These are phyloP conservation scores for Vanrija humicola DNA, from an alignment of 1,284 basidiomycete genomes.

Conservation along the genomic window DNA sequence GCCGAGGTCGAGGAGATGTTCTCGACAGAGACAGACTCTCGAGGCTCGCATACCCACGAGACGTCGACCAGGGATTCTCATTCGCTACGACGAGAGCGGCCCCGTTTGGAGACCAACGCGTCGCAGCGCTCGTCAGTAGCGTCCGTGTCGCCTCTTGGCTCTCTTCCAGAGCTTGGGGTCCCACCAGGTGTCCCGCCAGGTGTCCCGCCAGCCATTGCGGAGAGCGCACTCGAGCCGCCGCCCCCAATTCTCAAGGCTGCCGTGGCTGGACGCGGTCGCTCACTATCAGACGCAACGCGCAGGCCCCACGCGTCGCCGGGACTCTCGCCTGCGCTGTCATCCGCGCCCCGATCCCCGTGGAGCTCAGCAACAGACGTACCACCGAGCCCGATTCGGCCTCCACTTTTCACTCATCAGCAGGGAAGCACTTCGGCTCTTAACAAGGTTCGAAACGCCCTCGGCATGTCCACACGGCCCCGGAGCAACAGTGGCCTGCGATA, in stretches of 20 bases:
- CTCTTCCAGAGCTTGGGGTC: constrained; percentile 1
- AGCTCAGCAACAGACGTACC: background rate
- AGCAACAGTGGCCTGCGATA: constrained; percentile 32
- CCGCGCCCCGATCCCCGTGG: constrained; percentile 1
- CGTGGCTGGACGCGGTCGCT: constrained; percentile 7
- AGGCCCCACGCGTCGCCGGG: too few species aligned
- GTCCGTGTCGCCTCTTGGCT: background rate
- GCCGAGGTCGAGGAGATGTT: constrained; percentile 31
- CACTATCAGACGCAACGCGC: constrained; percentile 10
- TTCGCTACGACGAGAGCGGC: background rate
- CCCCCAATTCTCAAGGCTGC: background rate
- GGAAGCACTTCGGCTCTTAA: too few species aligned
- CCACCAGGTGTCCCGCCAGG: too few species aligned
- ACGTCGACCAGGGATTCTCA: too few species aligned
- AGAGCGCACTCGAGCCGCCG: too few species aligned
- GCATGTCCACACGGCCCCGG: constrained; percentile 17
- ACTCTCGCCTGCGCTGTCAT: background rate
- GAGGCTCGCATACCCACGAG: background rate
- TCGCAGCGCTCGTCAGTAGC: background rate
- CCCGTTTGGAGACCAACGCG: background rate
- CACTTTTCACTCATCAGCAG: too few species aligned
- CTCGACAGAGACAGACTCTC: constrained; percentile 2
- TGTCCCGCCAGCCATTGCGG: too few species aligned
- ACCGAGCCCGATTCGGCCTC: too few species aligned
- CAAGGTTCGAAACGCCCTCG: too few species aligned